Conservation (phyloP, 2,329 filamentous ascomycete species). For the Bipolaris victoriae region DNA sequence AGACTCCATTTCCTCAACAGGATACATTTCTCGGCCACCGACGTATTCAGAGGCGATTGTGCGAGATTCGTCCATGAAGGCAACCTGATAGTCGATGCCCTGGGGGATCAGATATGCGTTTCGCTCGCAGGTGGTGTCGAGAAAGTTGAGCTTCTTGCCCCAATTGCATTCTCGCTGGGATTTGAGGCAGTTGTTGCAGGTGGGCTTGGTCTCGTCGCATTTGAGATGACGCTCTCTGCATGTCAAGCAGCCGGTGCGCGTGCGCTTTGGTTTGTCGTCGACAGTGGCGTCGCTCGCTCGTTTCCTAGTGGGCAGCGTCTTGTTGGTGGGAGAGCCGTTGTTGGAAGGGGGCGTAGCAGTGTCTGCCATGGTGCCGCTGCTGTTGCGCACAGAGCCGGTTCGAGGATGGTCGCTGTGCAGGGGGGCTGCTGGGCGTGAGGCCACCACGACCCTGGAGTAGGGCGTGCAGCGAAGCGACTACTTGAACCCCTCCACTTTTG, state of each 20-base stretch:
- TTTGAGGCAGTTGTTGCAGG: slow-evolving; percentile 82
- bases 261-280: slow-evolving; percentile 74
- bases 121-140: slow-evolving; percentile 76
- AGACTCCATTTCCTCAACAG: slow-evolving; percentile 52
- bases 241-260: slow-evolving; percentile 88
- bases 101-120: slow-evolving; percentile 60
- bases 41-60: slow-evolving; percentile 89
- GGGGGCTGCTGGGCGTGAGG: slow-evolving; percentile 7
- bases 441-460: slow-evolving; percentile 13
- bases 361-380: slow-evolving; percentile 24
- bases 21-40: slow-evolving; percentile 77
- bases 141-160: slow-evolving; percentile 87
- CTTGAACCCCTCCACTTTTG: slow-evolving; percentile 9
- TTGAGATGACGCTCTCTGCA: slow-evolving; percentile 90
- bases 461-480: slow-evolving; percentile 10
- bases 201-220: slow-evolving; percentile 76
- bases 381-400: slow-evolving; percentile 4
- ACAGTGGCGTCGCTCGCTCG: slow-evolving; percentile 32
- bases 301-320: slow-evolving; percentile 25
- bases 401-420: slow-evolving; percentile 4
- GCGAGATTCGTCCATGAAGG: slow-evolving; percentile 87
- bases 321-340: slow-evolving; percentile 29
- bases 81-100: slow-evolving; percentile 69
- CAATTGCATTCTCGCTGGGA: slow-evolving; percentile 85
- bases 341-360: slow-evolving; percentile 31